Evolutionary conservation across 345 rosid species (phyloP), one percentile per base, ranked within the genome.

Genomic region (Gossypium longicalyx): DNA sequence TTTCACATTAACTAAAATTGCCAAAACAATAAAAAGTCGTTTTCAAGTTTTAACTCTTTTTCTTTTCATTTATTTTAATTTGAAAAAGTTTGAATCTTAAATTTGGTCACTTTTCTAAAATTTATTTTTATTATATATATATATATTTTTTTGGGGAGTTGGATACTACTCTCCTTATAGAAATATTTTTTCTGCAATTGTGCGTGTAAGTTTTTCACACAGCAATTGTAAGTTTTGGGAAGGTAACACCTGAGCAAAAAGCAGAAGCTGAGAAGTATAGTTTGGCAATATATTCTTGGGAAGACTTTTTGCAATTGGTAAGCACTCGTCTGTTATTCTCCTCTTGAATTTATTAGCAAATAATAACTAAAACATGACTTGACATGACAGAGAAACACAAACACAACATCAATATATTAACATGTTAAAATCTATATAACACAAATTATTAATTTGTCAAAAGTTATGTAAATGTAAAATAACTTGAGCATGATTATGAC

Each of bases 161-260:
- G 38, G 17, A 12, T 44, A 72, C 67, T 25, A 1, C 44, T 20
- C 23, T 43, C 12, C 19, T 38, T 48, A 43, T 6, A 17, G 59
- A 67, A 52, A 53, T 80, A 41, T 79, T 73, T 25, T 22, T 59
- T 71, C 7, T 23, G 63, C 38, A 58, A 58, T 58, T 58, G 20
- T 68, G 56, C 10, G 1, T 72, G 75, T 0, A 67, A 8, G 47
- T 64, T 78, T 58, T 19, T 60, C 62, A 5, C 82, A 87, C 82
- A 93, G 99, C 93, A 84, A 85, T 96, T 79, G 97, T 96, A 81
- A 96, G 99, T 83, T 93, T 96, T 81, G 97, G 98, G 71, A 89
- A 85, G 85, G 82, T 91, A 77, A 80, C 93, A 72, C 74, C 78
- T 56, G 87, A 81, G 72, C 89, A 96, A 77, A 88, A 76, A 80